Evolutionary conservation across 495 filamentous ascomycete genomes (phyloP).

Genomic region (Aspergillus biplanus): DNA sequence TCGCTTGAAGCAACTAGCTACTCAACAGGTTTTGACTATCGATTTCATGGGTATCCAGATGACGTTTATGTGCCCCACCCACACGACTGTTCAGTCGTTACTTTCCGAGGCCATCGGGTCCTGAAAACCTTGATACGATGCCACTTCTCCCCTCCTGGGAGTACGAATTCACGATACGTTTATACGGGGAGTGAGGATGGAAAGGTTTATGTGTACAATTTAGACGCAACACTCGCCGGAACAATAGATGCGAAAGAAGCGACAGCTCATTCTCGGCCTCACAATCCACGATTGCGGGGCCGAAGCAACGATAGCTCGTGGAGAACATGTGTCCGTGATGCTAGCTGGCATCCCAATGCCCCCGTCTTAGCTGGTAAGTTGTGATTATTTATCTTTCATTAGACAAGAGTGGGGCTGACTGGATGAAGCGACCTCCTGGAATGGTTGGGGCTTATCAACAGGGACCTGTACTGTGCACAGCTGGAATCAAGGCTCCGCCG

Average conservation of each 20-base stretch:
- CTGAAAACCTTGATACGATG: conserved; percentile 90
- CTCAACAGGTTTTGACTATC: conserved; percentile 83
- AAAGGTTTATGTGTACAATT: conserved; percentile 86
- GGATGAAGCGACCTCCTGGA: conserved; percentile 73
- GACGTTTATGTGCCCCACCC: conserved; percentile 75
- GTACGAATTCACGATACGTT: conserved; percentile 89
- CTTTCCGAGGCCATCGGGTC: conserved; percentile 87
- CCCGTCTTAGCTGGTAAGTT: conserved; percentile 82
- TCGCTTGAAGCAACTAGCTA: conserved; percentile 56
- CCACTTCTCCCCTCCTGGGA: conserved; percentile 89
- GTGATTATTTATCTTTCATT: conserved; percentile 10
- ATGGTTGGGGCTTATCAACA: conserved; percentile 66
- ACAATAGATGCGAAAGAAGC: conserved; percentile 75
- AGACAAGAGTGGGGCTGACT: conserved; percentile 19
- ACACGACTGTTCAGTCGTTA: conserved; percentile 89
- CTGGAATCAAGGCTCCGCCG: conserved; percentile 67
- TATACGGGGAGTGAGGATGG: conserved; percentile 91
- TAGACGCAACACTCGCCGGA: conserved; percentile 86
- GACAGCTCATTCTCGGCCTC: conserved; percentile 63
- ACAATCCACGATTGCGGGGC: conserved; percentile 47
- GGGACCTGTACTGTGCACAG: conserved; percentile 79
- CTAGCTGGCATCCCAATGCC: conserved; percentile 91
- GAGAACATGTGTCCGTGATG: conserved; percentile 88
- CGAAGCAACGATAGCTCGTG: conserved; percentile 51
- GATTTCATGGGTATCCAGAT: conserved; percentile 68